These are phyloP conservation scores for Alternaria arborescens DNA, from an alignment of 2,329 filamentous ascomycete genomes.

Conservation along the genomic window DNA sequence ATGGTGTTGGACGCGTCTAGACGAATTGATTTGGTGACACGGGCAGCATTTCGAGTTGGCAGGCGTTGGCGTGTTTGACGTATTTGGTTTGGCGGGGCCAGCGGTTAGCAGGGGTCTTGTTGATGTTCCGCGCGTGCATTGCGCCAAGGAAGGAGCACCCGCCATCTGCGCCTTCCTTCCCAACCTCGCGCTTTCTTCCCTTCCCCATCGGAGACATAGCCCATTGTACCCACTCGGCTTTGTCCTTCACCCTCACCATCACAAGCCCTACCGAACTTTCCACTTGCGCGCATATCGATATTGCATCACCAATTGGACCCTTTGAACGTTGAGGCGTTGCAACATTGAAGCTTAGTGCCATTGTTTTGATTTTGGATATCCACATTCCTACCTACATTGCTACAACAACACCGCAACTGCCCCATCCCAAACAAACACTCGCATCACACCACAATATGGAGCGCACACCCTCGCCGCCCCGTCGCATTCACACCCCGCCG, in stretches of 20 bases:
- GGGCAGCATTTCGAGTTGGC: conserved; percentile 3
- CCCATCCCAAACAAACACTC: conserved; percentile 14
- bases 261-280: conserved; percentile 15
- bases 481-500: conserved; percentile 69
- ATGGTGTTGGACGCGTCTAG: background rate
- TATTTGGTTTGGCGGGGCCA: conserved; percentile 33
- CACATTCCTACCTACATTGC: conserved; percentile 24
- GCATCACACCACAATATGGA: conserved; percentile 38
- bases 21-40: background rate
- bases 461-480: conserved; percentile 69
- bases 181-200: conserved; percentile 34
- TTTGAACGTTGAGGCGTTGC: conserved; percentile 10
- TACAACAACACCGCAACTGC: conserved; percentile 25
- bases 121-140: conserved; percentile 16
- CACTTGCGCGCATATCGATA: conserved; percentile 17
- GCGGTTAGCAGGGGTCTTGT: conserved; percentile 22
- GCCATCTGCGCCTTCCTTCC: conserved; percentile 25
- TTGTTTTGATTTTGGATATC: conserved; percentile 39
- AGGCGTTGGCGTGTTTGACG: conserved; percentile 35
- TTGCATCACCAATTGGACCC: conserved; percentile 13
- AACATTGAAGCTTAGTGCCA: conserved; percentile 21
- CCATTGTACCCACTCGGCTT: conserved; percentile 27
- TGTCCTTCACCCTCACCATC: conserved; percentile 25
- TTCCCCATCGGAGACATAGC: conserved; percentile 22
- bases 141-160: conserved; percentile 23